These are phyloP conservation scores for Geotrichum candidum DNA, from an alignment of 1,139 yeast genomes.

Conservation along the genomic window DNA sequence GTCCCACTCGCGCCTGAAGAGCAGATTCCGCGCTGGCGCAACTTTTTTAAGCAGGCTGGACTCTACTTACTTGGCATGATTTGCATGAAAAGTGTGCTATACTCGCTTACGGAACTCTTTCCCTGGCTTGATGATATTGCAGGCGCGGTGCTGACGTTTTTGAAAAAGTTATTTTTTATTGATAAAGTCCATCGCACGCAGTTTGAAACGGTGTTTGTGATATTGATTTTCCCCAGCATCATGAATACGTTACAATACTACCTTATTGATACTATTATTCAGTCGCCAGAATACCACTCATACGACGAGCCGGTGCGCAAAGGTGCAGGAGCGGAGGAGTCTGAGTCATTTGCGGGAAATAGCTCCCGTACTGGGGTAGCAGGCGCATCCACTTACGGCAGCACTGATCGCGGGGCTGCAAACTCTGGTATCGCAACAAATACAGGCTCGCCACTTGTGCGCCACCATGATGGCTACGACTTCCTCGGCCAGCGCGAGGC, in stretches of 20 bases:
- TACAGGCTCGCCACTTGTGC: not conserved
- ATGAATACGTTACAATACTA: conserved; percentile 86
- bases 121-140: conserved; percentile 81
- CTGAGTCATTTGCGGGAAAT: not conserved
- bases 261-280: conserved; percentile 81
- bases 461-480: conserved; percentile 14
- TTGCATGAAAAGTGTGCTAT: conserved; percentile 51
- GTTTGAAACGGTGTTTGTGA: conserved; percentile 76
- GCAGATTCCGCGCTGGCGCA: conserved; percentile 55
- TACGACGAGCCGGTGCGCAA: conserved; percentile 5
- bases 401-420: not conserved
- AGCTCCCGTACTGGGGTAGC: not conserved
- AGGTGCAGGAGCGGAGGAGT: not conserved
- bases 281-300: conserved; percentile 42
- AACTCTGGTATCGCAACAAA: not conserved
- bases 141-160: conserved; percentile 33
- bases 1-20: conserved; percentile 37
- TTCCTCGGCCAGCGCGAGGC: conserved; percentile 19
- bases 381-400: not conserved
- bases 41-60: conserved; percentile 67
- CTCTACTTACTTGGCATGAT: conserved; percentile 58
- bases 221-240: conserved; percentile 48
- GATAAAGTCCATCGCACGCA: conserved; percentile 38
- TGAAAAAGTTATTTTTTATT: conserved; percentile 80
- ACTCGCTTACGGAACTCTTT: conserved; percentile 52